A percentile compares a stretch with the other conserved stretches of the same genome.
These are phyloP conservation scores for Fistulifera pelliculosa DNA, from an alignment of 108 stramenopile species.

Conservation along the genomic window DNA sequence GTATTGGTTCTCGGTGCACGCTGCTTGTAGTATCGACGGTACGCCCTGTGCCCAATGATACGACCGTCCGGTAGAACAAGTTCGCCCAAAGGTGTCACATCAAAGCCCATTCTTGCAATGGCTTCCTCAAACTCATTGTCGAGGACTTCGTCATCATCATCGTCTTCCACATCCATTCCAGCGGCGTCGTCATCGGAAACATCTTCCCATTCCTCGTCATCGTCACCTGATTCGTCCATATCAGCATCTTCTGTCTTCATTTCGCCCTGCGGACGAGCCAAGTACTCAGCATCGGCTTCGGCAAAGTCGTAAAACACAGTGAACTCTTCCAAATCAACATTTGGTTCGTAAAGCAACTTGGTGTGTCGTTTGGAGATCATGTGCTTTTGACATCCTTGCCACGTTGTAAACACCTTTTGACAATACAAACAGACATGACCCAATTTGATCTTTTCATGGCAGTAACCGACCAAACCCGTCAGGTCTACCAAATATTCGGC, in stretches of 20 bases:
- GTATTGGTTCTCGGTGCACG: conserved; percentile 35
- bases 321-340: conserved; percentile 87
- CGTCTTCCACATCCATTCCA: conserved; percentile 48
- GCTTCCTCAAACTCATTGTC: conserved; percentile 57
- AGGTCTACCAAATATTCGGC: conserved; percentile 74
- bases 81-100: conserved; percentile 82
- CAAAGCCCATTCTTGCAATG: conserved; percentile 70
- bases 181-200: conserved; percentile 38
- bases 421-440: conserved; percentile 92
- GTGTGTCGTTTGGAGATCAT: conserved; percentile 81
- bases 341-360: conserved; percentile 84
- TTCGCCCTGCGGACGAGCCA: background rate
- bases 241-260: conserved; percentile 3
- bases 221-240: conserved; percentile 17
- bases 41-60: conserved; percentile 78
- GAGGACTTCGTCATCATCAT: conserved; percentile 34
- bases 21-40: conserved; percentile 78
- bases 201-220: conserved; percentile 24
- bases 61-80: conserved; percentile 81
- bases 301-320: conserved; percentile 94
- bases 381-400: conserved; percentile 70
- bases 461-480: conserved; percentile 68
- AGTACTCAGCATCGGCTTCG: conserved; percentile 51
- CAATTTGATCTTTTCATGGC: conserved; percentile 90
- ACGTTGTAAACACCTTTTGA: conserved; percentile 63